These are phyloP conservation scores for Globisporangium cylindrosporum DNA, from an alignment of 352 stramenopile genomes.

Conservation along the genomic window DNA sequence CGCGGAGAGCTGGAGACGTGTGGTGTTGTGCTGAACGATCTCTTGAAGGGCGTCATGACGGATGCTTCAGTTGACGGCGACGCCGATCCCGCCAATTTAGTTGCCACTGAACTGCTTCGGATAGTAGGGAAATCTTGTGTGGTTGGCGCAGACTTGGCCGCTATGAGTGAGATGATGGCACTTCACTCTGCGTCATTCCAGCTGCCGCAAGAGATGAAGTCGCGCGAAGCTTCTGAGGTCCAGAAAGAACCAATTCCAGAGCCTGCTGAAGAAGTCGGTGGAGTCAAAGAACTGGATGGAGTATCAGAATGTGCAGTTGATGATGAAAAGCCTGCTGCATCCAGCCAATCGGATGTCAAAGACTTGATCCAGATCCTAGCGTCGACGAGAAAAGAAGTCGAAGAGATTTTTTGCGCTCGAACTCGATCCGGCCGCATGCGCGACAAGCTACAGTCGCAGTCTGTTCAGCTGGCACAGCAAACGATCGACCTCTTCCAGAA, in stretches of 20 bases:
- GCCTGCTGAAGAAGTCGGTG: background rate
- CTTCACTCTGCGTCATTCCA: constrained; percentile 44
- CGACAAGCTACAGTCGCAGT: constrained; percentile 65
- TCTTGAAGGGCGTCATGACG: constrained; percentile 26
- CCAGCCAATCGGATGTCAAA: constrained; percentile 29
- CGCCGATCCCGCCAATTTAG: background rate
- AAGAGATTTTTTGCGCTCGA: constrained; percentile 46
- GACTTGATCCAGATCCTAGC: constrained; percentile 63
- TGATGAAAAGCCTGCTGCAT: constrained; percentile 21
- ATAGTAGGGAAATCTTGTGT: constrained; percentile 28
- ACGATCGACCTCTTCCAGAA: constrained; percentile 66
- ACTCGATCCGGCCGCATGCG: constrained; percentile 63
- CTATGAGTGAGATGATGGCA: constrained; percentile 33
- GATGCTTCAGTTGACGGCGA: background rate
- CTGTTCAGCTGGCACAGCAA: constrained; percentile 52
- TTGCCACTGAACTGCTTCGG: constrained; percentile 25
- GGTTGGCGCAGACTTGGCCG: constrained; percentile 29
- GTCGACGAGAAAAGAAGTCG: constrained; percentile 35
- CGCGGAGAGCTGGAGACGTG: constrained; percentile 33
- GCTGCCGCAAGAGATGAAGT: constrained; percentile 17
- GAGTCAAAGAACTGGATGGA: constrained; percentile 8
- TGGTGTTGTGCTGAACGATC: constrained; percentile 32
- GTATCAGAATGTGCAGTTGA: background rate
- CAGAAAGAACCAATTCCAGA: background rate
- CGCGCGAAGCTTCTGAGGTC: background rate